Evolutionary conservation across 441 rosid species (phyloP), one percentile per base, ranked within the genome.

Genomic region (Eruca vesicaria): DNA sequence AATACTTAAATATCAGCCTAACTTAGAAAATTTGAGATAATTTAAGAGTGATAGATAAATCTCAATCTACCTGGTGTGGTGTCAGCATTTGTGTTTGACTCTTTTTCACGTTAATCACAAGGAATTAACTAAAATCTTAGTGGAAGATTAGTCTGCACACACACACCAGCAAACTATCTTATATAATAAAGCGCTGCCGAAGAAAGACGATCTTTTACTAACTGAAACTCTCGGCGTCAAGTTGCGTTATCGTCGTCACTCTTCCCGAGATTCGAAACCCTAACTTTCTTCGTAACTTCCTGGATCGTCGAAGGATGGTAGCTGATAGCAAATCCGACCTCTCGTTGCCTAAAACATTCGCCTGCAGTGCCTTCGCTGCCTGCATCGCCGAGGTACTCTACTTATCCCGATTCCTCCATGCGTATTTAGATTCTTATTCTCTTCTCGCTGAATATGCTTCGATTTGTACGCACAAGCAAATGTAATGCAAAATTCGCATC

Each of bases 321-420:
- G 94, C 94, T 50, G 96, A 82, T 75, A 71, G 79, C 71, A 91
- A 84, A 81, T 87, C 97, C 69, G 93, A 93, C 71, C 88, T 96
- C 76, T 92, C 99, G 60, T 74, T 96, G 29, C 82, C 91, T 31
- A 92, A 97, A 73, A 91, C 87, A 52, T 89, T 90, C 78, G 96
- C 84, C 71, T 79, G 91, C 66, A 91, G 99, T 80, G 97, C 99
- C 57, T 96, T 96, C 68, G 97, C 99, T 21, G 97, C 98, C 56
- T 93, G 90, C 79, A 84, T 90, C 57, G 99, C 93, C 31, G 99
- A 96, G 97, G 99, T 93, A 72, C 16, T 36, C 9, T n/a, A n/a
- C n/a, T n/a, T n/a, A n/a, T 52, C 55, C 9, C 8, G 6, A 38
- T 38, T 67, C 7, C 7, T 66, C 9, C 10, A 12, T 16, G 21